Evolutionary conservation across 768 basidiomycete species (phyloP).

Genomic region (Mycena maculata): DNA sequence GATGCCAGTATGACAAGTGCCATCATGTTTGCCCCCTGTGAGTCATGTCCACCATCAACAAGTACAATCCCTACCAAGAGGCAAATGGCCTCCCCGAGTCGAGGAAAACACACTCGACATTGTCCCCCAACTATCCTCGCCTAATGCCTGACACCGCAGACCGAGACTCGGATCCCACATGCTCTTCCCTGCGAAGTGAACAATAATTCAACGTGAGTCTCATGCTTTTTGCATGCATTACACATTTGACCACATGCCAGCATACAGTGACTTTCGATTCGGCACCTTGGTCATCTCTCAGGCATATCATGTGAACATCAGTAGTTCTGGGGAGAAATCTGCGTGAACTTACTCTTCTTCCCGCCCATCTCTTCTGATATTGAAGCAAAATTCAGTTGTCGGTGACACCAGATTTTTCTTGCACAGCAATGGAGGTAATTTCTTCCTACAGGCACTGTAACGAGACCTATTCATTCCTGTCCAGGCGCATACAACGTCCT

Average conservation of each 20-base stretch:
- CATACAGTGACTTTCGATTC: background rate
- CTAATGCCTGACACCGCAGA: too few relatives aligned
- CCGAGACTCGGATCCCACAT: background rate
- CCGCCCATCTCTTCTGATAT: background rate
- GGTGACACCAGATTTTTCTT: constrained; percentile 22
- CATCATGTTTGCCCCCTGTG: too few relatives aligned
- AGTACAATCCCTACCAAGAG: too few relatives aligned
- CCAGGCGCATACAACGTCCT: constrained; percentile 16
- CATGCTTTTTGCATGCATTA: background rate
- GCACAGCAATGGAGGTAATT: constrained; percentile 13
- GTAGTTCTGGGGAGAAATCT: background rate
- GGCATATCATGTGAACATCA: background rate
- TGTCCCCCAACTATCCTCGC: too few relatives aligned
- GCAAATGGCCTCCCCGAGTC: too few relatives aligned
- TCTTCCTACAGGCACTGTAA: too few relatives aligned
- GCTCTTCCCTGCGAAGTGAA: background rate
- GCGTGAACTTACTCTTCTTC: background rate
- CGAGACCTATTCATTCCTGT: too few relatives aligned
- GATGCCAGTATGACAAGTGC: too few relatives aligned
- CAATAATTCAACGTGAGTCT: background rate
- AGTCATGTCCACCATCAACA: too few relatives aligned
- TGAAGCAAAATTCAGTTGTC: constrained; percentile 1
- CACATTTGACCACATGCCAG: background rate
- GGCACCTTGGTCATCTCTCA: background rate
- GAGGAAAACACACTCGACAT: too few relatives aligned